phyloP scores from a whole-genome alignment of 805 yeast species.

The Starmerella bacillaris region DNA sequence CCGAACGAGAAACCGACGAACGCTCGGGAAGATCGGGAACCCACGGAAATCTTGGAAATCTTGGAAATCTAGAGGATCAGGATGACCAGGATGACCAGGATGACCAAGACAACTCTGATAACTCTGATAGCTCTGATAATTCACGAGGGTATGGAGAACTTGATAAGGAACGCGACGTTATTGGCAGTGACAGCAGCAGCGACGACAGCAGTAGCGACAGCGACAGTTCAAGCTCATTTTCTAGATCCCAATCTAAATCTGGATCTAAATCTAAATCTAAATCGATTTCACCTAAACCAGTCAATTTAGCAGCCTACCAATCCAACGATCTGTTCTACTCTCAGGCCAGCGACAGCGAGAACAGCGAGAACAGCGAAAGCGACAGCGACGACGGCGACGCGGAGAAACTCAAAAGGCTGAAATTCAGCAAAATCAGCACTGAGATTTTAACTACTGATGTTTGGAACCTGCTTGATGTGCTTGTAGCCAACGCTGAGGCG shows the following conservation, averaged over 20 bases:
- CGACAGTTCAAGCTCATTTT: neutral
- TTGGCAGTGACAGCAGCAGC: neutral
- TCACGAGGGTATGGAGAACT: neutral
- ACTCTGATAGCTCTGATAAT: neutral
- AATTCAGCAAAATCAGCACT: conserved; percentile 51
- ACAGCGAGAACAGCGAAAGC: conserved; percentile 14
- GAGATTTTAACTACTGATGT: conserved; percentile 83
- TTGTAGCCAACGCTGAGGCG: conserved; percentile 53
- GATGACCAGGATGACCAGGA: conserved; percentile 12
- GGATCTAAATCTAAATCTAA: neutral
- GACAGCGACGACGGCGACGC: conserved; percentile 16
- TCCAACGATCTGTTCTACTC: neutral
- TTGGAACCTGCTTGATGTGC: conserved; percentile 82
- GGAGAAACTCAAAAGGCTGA: conserved; percentile 10
- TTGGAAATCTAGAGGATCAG: conserved; percentile 11
- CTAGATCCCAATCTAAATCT: neutral
- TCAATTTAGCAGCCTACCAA: neutral
- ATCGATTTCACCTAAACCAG: neutral
- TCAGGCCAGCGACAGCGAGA: conserved; percentile 4
- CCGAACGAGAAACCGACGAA: neutral
- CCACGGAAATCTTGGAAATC: neutral
- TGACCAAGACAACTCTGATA: conserved; percentile 8
- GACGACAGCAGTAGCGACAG: neutral
- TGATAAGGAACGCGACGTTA: neutral
- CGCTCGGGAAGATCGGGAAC: neutral